These are phyloP conservation scores for Penicillium oxalicum DNA, from an alignment of 2,329 filamentous ascomycete genomes.

Conservation along the genomic window DNA sequence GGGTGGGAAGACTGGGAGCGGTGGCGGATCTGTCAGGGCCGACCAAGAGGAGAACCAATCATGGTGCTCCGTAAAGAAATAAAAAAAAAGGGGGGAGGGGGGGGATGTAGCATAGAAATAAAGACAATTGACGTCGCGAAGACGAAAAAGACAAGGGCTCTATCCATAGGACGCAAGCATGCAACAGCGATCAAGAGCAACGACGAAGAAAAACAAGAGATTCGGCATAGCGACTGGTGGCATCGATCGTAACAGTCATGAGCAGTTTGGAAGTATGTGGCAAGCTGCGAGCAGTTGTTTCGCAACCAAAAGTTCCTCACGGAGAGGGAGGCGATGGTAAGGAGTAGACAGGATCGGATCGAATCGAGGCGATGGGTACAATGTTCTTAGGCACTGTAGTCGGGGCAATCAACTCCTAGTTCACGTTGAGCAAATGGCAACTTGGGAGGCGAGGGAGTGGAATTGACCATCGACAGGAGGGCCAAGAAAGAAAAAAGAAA, in stretches of 20 bases:
- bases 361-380: not conserved
- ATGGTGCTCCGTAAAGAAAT: too few relatives aligned
- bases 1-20: too few relatives aligned
- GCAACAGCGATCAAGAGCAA: not conserved
- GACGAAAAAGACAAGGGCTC: too few relatives aligned
- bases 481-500: not conserved
- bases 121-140: too few relatives aligned
- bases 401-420: conserved; percentile 22
- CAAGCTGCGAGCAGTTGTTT: not conserved
- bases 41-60: too few relatives aligned
- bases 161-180: not conserved
- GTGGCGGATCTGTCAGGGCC: too few relatives aligned
- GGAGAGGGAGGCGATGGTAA: not conserved
- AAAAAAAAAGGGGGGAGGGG: too few relatives aligned
- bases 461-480: not conserved
- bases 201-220: not conserved
- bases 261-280: conserved; percentile 1
- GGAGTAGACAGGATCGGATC: not conserved
- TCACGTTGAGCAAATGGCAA: conserved; percentile 15
- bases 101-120: too few relatives aligned
- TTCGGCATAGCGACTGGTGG: not conserved
- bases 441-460: not conserved
- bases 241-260: conserved; percentile 15
- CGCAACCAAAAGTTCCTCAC: not conserved
- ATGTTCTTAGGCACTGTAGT: conserved; percentile 16